Conservation (phyloP, 2,329 filamentous ascomycete genomes). For the Fusarium sp. region DNA sequence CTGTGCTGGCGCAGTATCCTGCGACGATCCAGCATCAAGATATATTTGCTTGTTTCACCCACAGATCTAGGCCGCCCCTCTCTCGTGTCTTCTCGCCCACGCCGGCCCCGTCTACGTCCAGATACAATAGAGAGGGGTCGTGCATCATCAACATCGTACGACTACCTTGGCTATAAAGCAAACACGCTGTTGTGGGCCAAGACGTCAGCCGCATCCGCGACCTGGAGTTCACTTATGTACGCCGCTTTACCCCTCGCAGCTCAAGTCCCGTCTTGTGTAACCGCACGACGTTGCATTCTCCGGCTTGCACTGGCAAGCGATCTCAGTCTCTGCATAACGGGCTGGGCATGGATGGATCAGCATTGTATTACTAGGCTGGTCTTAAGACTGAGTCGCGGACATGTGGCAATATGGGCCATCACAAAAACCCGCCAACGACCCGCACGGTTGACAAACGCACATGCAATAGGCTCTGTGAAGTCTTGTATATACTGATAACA, state of each 20-base stretch:
- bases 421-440: neutral
- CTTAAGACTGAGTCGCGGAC: neutral
- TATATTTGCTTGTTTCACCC: neutral
- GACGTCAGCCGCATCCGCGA: conserved; percentile 25
- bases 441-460: conserved; percentile 3
- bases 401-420: neutral
- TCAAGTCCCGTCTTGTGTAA: conserved; percentile 40
- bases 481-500: conserved; percentile 20
- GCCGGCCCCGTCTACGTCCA: neutral
- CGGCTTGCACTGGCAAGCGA: conserved; percentile 3
- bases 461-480: conserved; percentile 10
- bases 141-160: neutral
- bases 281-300: conserved; percentile 20
- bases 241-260: conserved; percentile 40
- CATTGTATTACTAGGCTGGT: conserved; percentile 1
- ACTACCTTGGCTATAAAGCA: neutral
- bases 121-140: neutral
- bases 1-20: neutral
- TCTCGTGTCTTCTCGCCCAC: neutral
- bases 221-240: neutral
- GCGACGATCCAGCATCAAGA: conserved; percentile 14
- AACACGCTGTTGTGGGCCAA: conserved; percentile 15
- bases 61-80: neutral
- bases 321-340: conserved; percentile 10
- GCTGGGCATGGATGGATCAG: conserved; percentile 12